These are phyloP conservation scores for Mortierella sp. DNA, from an alignment of 371 early-diverging fungal species.

Conservation along the genomic window DNA sequence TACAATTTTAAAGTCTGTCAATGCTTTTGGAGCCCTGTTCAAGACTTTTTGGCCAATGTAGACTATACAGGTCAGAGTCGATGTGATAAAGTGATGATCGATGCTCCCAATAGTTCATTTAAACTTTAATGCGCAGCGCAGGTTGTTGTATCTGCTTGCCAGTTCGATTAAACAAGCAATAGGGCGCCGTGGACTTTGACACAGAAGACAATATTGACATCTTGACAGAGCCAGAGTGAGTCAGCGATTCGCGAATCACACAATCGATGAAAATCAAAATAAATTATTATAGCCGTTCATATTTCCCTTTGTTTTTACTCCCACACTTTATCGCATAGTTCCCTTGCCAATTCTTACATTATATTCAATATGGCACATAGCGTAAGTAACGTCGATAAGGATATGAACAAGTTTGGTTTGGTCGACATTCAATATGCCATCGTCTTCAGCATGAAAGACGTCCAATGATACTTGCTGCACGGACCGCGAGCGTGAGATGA, in stretches of 20 bases:
- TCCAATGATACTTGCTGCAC: not conserved
- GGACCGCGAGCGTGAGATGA: not conserved
- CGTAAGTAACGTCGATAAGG: slow-evolving; percentile 6
- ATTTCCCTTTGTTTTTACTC: not conserved
- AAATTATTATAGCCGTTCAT: not conserved
- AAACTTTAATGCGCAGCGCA: not conserved
- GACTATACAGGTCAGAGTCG: too few species aligned
- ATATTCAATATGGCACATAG: slow-evolving; percentile 11
- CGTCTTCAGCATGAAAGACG: not conserved
- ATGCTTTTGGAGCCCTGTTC: not conserved
- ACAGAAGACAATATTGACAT: too few species aligned
- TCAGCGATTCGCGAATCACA: slow-evolving; percentile 16
- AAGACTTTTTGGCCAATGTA: not conserved
- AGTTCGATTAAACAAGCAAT: too few species aligned
- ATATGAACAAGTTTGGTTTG: not conserved
- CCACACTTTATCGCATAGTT: not conserved
- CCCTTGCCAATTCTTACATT: not conserved
- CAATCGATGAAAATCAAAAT: slow-evolving; percentile 29
- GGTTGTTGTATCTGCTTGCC: too few species aligned
- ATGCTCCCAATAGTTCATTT: not conserved
- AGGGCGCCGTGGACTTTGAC: too few species aligned
- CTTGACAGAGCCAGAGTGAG: slow-evolving; percentile 18
- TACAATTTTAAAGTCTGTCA: not conserved
- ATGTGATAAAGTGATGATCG: too few species aligned
- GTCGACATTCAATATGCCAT: not conserved